These are phyloP conservation scores for Penicillium sp. DNA, from an alignment of 2,329 filamentous ascomycete species.

Conservation along the genomic window DNA sequence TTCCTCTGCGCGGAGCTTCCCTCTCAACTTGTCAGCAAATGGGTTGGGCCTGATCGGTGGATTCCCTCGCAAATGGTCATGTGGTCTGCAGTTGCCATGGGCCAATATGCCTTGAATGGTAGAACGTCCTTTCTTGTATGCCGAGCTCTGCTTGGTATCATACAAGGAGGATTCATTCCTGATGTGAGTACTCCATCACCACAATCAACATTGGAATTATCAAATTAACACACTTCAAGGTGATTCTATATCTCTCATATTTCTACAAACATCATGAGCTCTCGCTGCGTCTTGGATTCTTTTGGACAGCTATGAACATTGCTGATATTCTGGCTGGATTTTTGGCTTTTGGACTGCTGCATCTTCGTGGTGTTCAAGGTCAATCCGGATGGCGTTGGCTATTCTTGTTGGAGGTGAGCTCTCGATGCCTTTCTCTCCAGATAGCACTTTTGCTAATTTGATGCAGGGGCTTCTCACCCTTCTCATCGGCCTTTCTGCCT, in stretches of 20 bases:
- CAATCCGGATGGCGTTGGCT: conserved; percentile 39
- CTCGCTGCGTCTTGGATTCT: conserved; percentile 46
- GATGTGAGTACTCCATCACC: conserved; percentile 43
- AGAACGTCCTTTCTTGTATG: conserved; percentile 40
- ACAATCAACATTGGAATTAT: too few relatives aligned
- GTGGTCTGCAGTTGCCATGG: conserved; percentile 51
- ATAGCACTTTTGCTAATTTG: too few relatives aligned
- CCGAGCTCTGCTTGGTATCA: conserved; percentile 41
- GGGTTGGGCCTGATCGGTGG: conserved; percentile 56
- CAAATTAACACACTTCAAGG: background rate
- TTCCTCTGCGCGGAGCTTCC: conserved; percentile 59
- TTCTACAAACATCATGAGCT: conserved; percentile 70
- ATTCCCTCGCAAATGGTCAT: conserved; percentile 56
- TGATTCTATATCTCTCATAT: conserved; percentile 62
- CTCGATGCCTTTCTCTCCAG: too few relatives aligned
- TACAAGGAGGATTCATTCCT: conserved; percentile 60
- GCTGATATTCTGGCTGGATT: conserved; percentile 46
- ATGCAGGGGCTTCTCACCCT: conserved; percentile 23
- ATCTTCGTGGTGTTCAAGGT: conserved; percentile 34
- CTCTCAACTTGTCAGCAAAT: conserved; percentile 58
- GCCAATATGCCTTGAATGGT: conserved; percentile 49
- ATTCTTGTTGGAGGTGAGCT: conserved; percentile 29
- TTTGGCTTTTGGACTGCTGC: conserved; percentile 44
- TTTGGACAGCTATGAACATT: conserved; percentile 38
- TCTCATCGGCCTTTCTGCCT: conserved; percentile 27